Base-by-base conservation (phyloP, 2,329 filamentous ascomycete species). In the Penicillium psychrosexuale region DNA sequence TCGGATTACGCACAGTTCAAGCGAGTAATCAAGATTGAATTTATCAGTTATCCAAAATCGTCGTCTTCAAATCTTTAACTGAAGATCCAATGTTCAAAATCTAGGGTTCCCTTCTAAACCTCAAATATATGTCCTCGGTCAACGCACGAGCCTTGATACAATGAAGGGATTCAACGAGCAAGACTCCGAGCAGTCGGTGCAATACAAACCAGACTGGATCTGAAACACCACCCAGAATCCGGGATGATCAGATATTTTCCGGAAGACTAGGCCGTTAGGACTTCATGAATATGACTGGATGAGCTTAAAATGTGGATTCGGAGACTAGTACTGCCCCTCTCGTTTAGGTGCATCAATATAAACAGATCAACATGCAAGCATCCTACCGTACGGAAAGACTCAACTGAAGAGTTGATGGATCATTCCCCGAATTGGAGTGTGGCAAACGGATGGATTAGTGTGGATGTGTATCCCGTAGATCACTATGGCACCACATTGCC, bases 171-270 rank as follows among this genome's bases (percentile, higher is more conserved):
- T 15, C 36, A 31, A 38, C 24, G 13, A 47, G 53, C 47, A 45
- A 27, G 33, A 43, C 55, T 30, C 38, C 40, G 39, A 55, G 19
- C 36, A 51, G 30, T 15, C 17, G n/a, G 15, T 24, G 39, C 8
- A 28, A 39, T 11, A 51, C 58, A 53, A 58, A 58, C 39, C 43
- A 34, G 47, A 57, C 57, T 39, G 28, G 37, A 9, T 33, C 53
- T 56, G 59, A 55, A 63, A 60, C 61, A 49, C 8, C 24, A 51
- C 15, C 47, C 34, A 45, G 28, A 22, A 33, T 30, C 37, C 2
- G 3, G 43, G 19, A 28, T n/a, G 37, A 24, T 33, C 11, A 22
- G 5, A 30, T 19, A 13, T 48, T 52, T 33, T 15, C 34, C 28
- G 34, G 24, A 7, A n/a, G 33, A 39, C 12, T 9, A 43, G 47